phyloP scores from a whole-genome alignment of 108 stramenopile genomes.

The Tribonema minus region DNA sequence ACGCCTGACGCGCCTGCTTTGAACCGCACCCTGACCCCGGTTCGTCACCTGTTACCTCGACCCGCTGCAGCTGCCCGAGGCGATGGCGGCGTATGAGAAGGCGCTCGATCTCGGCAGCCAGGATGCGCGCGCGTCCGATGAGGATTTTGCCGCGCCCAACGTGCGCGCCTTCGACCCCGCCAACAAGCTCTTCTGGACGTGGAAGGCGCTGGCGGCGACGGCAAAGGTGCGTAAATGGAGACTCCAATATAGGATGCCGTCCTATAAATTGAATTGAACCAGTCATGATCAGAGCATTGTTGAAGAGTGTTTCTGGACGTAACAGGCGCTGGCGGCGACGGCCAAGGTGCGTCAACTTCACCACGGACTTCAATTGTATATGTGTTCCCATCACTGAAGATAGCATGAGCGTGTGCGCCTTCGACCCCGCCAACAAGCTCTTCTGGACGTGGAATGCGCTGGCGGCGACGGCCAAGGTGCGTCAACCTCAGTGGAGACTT shows the following conservation, averaged over 20 bases:
- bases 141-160: not conserved
- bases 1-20: too few relatives aligned
- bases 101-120: conserved; percentile 1
- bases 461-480: not conserved
- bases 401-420: too few relatives aligned
- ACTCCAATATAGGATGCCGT: too few relatives aligned
- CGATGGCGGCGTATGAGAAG: conserved; percentile 8
- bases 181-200: conserved; percentile 33
- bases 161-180: conserved; percentile 25
- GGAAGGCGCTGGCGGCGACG: conserved; percentile 14
- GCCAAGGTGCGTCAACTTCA: too few relatives aligned
- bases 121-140: not conserved
- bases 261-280: too few relatives aligned
- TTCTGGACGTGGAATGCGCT: conserved; percentile 38
- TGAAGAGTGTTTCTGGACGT: conserved; percentile 30
- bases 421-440: conserved; percentile 33
- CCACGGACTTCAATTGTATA: too few relatives aligned
- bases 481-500: too few relatives aligned
- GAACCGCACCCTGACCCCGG: too few relatives aligned
- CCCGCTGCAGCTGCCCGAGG: not conserved
- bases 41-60: too few relatives aligned
- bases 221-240: too few relatives aligned
- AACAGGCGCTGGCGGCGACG: conserved; percentile 6
- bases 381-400: too few relatives aligned
- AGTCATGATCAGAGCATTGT: too few relatives aligned